Conservation (phyloP, 257 asterid genomes). For the Solanum sitiens region DNA sequence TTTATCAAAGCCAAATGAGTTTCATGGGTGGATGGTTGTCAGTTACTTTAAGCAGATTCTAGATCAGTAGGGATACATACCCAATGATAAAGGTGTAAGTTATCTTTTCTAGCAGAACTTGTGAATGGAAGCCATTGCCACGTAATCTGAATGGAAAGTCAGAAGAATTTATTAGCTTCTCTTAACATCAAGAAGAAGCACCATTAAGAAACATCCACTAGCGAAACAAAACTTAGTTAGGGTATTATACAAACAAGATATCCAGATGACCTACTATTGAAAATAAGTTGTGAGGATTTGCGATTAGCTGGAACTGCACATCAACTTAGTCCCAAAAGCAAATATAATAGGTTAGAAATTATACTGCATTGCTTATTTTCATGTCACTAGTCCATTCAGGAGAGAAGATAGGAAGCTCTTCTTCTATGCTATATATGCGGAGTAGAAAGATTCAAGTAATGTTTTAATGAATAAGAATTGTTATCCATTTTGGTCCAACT, state of each 20-base stretch:
- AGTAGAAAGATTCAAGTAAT: background rate
- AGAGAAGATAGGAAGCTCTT: background rate
- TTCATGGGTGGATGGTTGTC: background rate
- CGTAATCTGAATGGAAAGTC: conserved; percentile 52
- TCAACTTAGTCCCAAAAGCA: background rate
- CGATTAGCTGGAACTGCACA: background rate
- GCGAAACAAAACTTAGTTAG: background rate
- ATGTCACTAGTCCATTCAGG: background rate
- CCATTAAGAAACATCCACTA: background rate
- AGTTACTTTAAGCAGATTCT: background rate
- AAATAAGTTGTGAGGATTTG: background rate
- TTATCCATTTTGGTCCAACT: background rate
- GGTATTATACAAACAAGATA: background rate
- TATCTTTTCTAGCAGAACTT: conserved; percentile 82
- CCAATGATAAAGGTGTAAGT: conserved; percentile 91
- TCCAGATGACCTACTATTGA: background rate
- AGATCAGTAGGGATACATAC: conserved; percentile 22
- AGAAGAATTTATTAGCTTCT: background rate
- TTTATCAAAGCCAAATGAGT: background rate
- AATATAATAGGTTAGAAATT: background rate
- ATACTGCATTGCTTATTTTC: background rate
- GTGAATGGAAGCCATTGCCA: conserved; percentile 99
- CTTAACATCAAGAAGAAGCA: background rate
- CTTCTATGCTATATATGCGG: background rate
- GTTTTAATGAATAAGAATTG: background rate